These are phyloP conservation scores for Blastobotrys raffinosifermentans DNA, from an alignment of 1,139 yeast genomes.

Conservation along the genomic window DNA sequence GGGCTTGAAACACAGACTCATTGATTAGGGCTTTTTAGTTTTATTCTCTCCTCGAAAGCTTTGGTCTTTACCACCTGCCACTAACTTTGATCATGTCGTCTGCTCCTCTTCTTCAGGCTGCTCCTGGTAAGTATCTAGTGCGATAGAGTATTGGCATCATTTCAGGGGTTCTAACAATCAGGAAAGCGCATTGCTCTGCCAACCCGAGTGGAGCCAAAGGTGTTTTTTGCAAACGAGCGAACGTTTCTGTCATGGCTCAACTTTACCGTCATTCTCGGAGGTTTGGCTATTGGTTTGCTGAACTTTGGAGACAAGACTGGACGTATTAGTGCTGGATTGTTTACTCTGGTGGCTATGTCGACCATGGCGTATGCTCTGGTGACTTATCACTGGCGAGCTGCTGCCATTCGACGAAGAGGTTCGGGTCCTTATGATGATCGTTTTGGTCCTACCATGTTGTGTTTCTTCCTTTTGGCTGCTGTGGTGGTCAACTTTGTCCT, in stretches of 20 bases:
- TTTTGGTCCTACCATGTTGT: conserved; percentile 97
- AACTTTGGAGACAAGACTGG: conserved; percentile 96
- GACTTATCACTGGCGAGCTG: conserved; percentile 99
- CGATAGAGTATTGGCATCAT: background rate
- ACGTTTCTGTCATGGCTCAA: conserved; percentile 91
- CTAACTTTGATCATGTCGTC: too few relatives aligned
- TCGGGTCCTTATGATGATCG: conserved; percentile 98
- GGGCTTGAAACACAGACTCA: too few relatives aligned
- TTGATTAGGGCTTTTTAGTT: too few relatives aligned
- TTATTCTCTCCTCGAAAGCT: too few relatives aligned
- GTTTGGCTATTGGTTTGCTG: conserved; percentile 89
- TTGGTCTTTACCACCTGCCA: too few relatives aligned
- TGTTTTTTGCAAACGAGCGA: conserved; percentile 97
- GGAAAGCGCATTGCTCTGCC: conserved; percentile 96
- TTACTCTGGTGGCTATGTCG: conserved; percentile 90
- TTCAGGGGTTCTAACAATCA: conserved; percentile 7
- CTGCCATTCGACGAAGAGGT: conserved; percentile 95
- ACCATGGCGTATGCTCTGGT: conserved; percentile 94
- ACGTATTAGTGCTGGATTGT: conserved; percentile 85
- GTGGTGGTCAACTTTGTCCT: conserved; percentile 86
- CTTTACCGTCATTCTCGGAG: conserved; percentile 95
- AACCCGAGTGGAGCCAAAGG: conserved; percentile 97
- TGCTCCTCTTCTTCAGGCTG: conserved; percentile 57
- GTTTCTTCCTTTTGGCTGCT: conserved; percentile 86
- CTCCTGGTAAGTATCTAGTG: conserved; percentile 43